Base-by-base conservation (phyloP, 2,329 filamentous ascomycete genomes). In the Orbilia ellipsospora region DNA sequence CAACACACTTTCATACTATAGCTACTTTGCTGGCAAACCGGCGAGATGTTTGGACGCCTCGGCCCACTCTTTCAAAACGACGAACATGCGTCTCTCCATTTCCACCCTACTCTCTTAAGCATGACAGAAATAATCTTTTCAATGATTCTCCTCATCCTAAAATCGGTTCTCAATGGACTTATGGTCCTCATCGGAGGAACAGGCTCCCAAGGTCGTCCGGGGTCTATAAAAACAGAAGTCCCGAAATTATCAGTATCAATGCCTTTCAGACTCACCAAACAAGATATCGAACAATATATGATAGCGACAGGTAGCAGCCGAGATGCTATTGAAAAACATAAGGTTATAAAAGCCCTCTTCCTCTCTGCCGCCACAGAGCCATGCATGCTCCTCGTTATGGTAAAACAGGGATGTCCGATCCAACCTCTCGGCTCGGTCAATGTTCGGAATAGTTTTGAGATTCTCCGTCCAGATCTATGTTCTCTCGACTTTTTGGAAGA, bases 221-320 rank as follows among this genome's bases (percentile, higher is more conserved):
- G 23, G n/a, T 23, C 16, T 6, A 31, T 67, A 16, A 74, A 61
- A 40, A 74, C 70, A 13, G 18, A 55, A 51, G 50, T 67, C 42
- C 63, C 70, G 42, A 74, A 67, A 26, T n/a, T 74, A 68, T 74
- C 70, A 2, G 18, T 74, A 23, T 74, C 70, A 13, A 67, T 74
- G 70, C 63, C 70, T 18, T 67, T 74, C 51, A 65, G 57, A 45
- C 12, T 74, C 18, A 74, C 56, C 51, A 42, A 74, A 13, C 16
- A 63, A 7, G 70, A 74, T 48, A 54, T 74, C 8, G 40, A 54
- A 16, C 40, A 42, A 20, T 74, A 67, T 23, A 45, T 8, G 1
- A 52, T n/a, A 26, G 70, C 70, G 1, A 63, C 57, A 20, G 59
- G 56, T 0, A 62, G 23, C 5, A 54, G 15, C 15, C 20, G 16